These are phyloP conservation scores for Luvunga scandens DNA, from an alignment of 345 rosid species.

Conservation along the genomic window DNA sequence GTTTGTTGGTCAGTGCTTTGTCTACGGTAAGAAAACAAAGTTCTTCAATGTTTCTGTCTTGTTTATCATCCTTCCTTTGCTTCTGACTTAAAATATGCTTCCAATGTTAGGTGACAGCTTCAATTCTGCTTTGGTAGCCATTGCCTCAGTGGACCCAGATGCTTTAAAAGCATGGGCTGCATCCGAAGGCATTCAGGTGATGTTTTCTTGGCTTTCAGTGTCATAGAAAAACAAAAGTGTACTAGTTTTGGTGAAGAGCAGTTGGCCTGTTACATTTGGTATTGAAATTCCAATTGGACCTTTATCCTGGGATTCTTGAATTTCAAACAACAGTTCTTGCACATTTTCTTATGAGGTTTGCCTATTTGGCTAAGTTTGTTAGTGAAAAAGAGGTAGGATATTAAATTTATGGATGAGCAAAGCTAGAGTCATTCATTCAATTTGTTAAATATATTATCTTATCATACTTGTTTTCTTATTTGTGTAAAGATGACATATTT, in stretches of 20 bases:
- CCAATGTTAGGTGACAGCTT: constrained; percentile 80
- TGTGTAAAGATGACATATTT: neutral
- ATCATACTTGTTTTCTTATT: neutral
- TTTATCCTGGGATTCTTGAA: neutral
- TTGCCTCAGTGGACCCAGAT: constrained; percentile 85
- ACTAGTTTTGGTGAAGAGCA: neutral
- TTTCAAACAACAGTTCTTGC: neutral
- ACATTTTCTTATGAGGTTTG: neutral
- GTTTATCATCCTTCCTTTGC: neutral
- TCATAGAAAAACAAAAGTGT: neutral
- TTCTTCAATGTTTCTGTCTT: neutral
- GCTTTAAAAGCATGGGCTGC: constrained; percentile 77
- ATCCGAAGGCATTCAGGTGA: constrained; percentile 83
- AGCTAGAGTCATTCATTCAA: neutral
- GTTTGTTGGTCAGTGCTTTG: constrained; percentile 76
- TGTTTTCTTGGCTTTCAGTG: constrained; percentile 1
- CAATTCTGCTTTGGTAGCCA: constrained; percentile 79
- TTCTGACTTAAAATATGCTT: constrained; percentile 17
- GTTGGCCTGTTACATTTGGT: neutral
- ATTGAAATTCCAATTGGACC: neutral
- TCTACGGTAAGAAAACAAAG: constrained; percentile 55
- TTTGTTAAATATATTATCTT: neutral
- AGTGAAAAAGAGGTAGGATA: neutral
- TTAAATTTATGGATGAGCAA: neutral
- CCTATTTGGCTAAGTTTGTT: neutral